Evolutionary conservation across 306 rosid species (phyloP).

Genomic region (Amphicarpaea edgeworthii): DNA sequence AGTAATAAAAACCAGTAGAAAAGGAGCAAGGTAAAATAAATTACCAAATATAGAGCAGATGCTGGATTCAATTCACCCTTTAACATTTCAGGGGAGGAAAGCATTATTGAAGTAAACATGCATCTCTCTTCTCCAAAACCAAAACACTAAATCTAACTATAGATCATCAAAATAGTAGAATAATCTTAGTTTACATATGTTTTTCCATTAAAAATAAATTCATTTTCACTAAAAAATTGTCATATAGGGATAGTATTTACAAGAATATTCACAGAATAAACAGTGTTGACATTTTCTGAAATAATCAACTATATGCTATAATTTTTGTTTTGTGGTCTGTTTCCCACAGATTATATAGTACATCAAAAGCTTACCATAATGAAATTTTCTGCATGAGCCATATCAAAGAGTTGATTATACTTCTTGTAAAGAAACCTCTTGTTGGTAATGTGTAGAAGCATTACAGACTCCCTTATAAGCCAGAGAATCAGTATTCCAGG

Average conservation of each 20-base stretch:
- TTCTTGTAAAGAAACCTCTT: constrained; percentile 87
- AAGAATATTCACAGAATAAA: constrained; percentile 7
- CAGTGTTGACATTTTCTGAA: not conserved
- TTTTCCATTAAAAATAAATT: not conserved
- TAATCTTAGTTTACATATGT: constrained; percentile 3
- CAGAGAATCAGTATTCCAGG: constrained; percentile 92
- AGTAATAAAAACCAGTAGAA: constrained; percentile 29
- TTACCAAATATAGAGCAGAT: not conserved
- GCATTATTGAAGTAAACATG: constrained; percentile 30
- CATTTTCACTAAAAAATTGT: not conserved
- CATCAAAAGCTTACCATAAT: constrained; percentile 68
- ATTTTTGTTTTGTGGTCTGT: constrained; percentile 14
- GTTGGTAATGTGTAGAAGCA: constrained; percentile 76
- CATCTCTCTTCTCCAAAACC: constrained; percentile 9
- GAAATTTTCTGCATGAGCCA: constrained; percentile 94
- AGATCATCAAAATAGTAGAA: constrained; percentile 22
- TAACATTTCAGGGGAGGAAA: constrained; percentile 4
- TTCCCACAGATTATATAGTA: constrained; percentile 18
- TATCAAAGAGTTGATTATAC: constrained; percentile 88
- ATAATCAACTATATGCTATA: constrained; percentile 20
- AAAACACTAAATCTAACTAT: constrained; percentile 28
- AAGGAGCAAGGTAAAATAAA: not conserved
- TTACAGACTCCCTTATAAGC: constrained; percentile 80
- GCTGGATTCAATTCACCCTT: constrained; percentile 17
- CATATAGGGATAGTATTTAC: constrained; percentile 5